Evolutionary conservation across 1,139 yeast species (phyloP), one percentile per base, ranked within the genome.

Genomic region (Geotrichum aggregatum): DNA sequence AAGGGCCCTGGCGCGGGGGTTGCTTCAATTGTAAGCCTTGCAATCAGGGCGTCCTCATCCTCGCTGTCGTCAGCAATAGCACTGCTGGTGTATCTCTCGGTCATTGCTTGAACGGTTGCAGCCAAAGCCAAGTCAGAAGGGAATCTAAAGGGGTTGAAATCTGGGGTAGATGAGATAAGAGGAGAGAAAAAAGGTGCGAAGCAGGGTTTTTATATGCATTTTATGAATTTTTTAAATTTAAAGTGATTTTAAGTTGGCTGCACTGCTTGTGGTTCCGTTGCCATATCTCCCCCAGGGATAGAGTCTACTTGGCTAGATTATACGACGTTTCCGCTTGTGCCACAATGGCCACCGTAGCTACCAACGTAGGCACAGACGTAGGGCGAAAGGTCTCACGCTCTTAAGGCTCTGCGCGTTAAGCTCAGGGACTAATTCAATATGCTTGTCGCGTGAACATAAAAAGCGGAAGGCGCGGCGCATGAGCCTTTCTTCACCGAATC

Each of bases 1-100:
- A 53, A 53, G 22, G 56, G 56, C 1, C 56, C 56, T 4, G 56
- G 56, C 1, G 56, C 55, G 1, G 55, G 53, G 2, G 44, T 46
- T n/a, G 44, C 38, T 24, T 45, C 43, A 13, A 24, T 46, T 13
- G 14, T 24, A 14, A 28, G 38, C 38, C 7, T 38, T 19, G 22
- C 22, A 21, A 39, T 39, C 16, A 39, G 28, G 10, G 21, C 42
- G 1, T 39, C 42, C 21, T 16, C 16, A 26, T 39, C 42, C 8
- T 39, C 42, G 30, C 30, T 21, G 42, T 39, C 42, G 30, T 39
- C 42, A 5, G 42, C 42, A 39, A 39, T 39, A 22, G 42, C 42
- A 22, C 42, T 39, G 19, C 16, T 11, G 30, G 11, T 36, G 22
- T 36, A 16, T 36, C 13, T 36, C 6, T 36, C 41, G 13, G 41